Evolutionary conservation across 2,329 filamentous ascomycete genomes (phyloP).

Genomic region (Colletotrichum melonis): DNA sequence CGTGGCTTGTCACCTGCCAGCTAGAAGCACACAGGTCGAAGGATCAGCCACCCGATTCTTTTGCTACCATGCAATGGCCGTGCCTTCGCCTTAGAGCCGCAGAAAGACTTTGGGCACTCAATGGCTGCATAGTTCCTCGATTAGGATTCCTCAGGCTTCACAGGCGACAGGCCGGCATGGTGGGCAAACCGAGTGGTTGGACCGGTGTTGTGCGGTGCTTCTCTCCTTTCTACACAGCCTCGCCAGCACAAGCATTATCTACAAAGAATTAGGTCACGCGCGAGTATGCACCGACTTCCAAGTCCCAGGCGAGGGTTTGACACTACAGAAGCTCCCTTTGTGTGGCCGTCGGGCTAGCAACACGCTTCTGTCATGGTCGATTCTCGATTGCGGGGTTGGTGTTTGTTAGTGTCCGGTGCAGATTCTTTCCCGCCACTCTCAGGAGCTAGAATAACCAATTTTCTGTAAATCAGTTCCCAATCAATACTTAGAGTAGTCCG

Average conservation of each 20-base stretch:
- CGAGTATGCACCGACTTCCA: background rate
- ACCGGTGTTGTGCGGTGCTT: background rate
- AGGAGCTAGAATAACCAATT: background rate
- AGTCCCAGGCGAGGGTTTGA: background rate
- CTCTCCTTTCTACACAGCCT: background rate
- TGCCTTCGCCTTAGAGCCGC: background rate
- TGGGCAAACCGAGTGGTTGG: background rate
- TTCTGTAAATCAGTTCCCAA: background rate
- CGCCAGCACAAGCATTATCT: background rate
- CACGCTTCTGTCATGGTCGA: background rate
- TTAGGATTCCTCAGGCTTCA: background rate
- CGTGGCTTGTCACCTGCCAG: conserved; percentile 23
- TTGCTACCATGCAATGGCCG: background rate
- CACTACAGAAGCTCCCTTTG: background rate
- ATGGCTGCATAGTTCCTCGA: background rate
- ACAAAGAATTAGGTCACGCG: background rate
- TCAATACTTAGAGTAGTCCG: background rate
- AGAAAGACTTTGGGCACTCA: background rate
- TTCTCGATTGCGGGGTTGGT: background rate
- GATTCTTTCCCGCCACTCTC: background rate
- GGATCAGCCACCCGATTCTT: conserved; percentile 29
- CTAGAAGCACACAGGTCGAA: conserved; percentile 3
- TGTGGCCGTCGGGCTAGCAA: background rate
- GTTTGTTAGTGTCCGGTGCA: background rate
- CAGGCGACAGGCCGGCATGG: background rate